Base-by-base conservation (phyloP, 495 filamentous ascomycete species). In the Xylaria grammica region DNA sequence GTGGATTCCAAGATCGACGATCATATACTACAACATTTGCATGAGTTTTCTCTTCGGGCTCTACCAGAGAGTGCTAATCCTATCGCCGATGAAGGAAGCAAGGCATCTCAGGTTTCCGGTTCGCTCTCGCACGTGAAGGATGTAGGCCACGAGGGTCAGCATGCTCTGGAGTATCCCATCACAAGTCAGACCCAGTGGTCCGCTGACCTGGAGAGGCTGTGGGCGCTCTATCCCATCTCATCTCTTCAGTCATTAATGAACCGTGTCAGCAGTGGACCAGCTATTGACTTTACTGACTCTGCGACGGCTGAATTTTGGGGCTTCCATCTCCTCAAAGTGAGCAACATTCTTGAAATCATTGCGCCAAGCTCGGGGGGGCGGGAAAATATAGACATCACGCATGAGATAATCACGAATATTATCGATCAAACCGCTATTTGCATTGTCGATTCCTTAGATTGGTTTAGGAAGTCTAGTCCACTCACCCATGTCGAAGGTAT, bases 21-120 rank as follows among this genome's bases (percentile, higher is more conserved):
- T 51, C 49, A 51, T 32, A 51, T 51, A 51, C 17, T 51, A 26
- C 49, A 51, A 15, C 49, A 51, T 32, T 30, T 51, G 15, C 49
- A 51, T 26, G 49, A 51, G 30, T 51, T 51, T 51, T 29, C 49
- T 51, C 49, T 51, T 17, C 29, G 49, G 26, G 49, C 49, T 51
- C 26, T 51, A 26, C 49, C 49, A 4, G 24, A 51, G 24, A 51
- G 4, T n/a, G 13, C 3, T 32, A 15, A 51, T 17, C 27, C 49
- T 51, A 5, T n/a, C 15, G 24, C 24, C 20, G 49, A 29, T 2
- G 27, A 51, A 17, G 26, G 27, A 51, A 51, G 49, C 24, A 51
- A 51, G 49, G 27, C 49, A 51, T 30, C 49, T 1, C 49, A 51
- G 49, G 27, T 30, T 2, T 30, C 22, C 24, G 49, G 24, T 32